phyloP scores from a whole-genome alignment of 2,329 filamentous ascomycete species.

The Cercospora sesami region DNA sequence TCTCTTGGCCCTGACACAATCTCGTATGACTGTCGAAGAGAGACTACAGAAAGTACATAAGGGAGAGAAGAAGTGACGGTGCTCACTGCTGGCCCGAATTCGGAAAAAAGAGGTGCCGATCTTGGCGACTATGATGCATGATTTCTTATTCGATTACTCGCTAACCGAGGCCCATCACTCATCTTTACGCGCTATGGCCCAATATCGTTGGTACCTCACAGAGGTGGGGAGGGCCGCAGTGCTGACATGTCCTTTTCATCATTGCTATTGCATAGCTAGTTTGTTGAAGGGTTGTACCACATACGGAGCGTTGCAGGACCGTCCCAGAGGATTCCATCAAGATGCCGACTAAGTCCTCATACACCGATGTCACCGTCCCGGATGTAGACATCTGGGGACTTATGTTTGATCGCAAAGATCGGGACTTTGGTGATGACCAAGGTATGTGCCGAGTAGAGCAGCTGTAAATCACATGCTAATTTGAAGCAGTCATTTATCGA shows the following conservation, averaged over 20 bases:
- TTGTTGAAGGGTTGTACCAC: background rate
- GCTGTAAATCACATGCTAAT: background rate
- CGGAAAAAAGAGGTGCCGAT: background rate
- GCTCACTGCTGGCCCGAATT: background rate
- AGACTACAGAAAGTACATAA: background rate
- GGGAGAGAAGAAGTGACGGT: background rate
- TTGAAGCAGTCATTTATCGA: slow-evolving; percentile 71
- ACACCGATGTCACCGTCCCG: slow-evolving; percentile 67
- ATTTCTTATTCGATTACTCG: background rate
- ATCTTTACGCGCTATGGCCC: background rate
- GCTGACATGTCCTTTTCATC: background rate
- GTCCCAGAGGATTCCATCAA: slow-evolving; percentile 17
- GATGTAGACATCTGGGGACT: slow-evolving; percentile 75
- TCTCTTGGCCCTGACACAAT: background rate
- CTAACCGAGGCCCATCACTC: background rate
- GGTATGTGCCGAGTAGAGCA: slow-evolving; percentile 48
- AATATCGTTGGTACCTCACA: background rate
- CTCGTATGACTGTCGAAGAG: background rate
- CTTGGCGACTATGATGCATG: background rate
- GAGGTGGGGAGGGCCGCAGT: background rate
- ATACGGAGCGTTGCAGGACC: background rate
- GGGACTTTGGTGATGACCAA: slow-evolving; percentile 69
- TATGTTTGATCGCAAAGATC: slow-evolving; percentile 69
- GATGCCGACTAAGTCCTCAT: slow-evolving; percentile 73
- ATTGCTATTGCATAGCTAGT: slow-evolving; percentile 1